Evolutionary conservation across 108 stramenopile species (phyloP).

Genomic region (Schizochytrium sp.): DNA sequence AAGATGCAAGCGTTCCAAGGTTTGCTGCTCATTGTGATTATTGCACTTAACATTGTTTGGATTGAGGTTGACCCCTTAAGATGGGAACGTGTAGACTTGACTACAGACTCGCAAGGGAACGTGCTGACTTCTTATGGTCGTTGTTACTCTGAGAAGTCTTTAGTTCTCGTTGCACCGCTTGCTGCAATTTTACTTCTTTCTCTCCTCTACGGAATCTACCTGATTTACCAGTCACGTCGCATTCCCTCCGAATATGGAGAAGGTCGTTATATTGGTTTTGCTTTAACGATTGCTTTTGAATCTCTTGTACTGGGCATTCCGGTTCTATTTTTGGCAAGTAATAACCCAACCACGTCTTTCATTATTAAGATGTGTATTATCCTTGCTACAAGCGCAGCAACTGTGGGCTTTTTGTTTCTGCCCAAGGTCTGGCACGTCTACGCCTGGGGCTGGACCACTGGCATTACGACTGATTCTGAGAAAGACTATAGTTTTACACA

Average conservation of each 20-base stretch:
- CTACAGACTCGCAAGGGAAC: background rate
- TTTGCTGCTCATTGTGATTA: background rate
- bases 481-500: conserved; percentile 22
- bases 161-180: conserved; percentile 1
- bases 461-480: background rate
- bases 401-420: conserved; percentile 44
- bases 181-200: conserved; percentile 1
- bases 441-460: conserved; percentile 25
- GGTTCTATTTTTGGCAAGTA: background rate
- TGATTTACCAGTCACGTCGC: conserved; percentile 3
- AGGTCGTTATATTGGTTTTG: background rate
- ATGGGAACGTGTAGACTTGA: background rate
- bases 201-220: conserved; percentile 35
- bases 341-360: conserved; percentile 35
- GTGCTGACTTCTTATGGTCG: conserved; percentile 24
- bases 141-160: background rate
- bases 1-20: conserved; percentile 5
- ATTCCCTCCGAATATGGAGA: conserved; percentile 32
- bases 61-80: background rate
- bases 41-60: conserved; percentile 28
- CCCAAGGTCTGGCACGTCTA: conserved; percentile 49
- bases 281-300: background rate
- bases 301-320: conserved; percentile 31
- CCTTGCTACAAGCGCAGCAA: background rate
- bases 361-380: conserved; percentile 7